Base-by-base conservation (phyloP, 345 rosid genomes). In the Salix dunnii region DNA sequence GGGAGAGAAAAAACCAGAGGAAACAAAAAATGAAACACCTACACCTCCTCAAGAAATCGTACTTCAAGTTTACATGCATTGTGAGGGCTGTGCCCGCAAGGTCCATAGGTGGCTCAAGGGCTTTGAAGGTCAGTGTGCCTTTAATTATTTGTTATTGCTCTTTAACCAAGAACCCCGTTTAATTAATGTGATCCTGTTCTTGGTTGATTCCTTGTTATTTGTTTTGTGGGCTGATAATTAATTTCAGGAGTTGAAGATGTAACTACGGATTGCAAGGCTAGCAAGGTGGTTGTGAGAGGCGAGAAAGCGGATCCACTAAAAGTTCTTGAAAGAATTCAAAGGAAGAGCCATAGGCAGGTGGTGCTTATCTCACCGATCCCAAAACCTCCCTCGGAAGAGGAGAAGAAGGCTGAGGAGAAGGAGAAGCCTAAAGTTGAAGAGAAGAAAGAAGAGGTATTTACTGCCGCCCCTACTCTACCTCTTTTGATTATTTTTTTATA, bases 81-180 rank as follows among this genome's bases (percentile, higher is more conserved):
- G 99, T 73, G 98, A 95, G 85, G 99, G 98, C 36, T 95, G 99
- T 72, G 98, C 99, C 46, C 91, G 93, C 33, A 95, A 93, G 82
- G 89, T 95, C 66, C 96, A 88, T 63, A 80, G 87, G 49, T 84
- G 94, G 66, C 94, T 95, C 58, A 90, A 79, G 74, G 93, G 96
- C 70, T 95, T 93, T 68, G 90, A 90, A 67, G 98, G 99, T 93
- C 62, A 46, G 43, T 80, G 43, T 80, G 38, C 11, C 7, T 51
- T 76, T 64, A 25, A 48, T 20, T 16, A 3, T 28, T 21, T 27
- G 11, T 25, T 74, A 31, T 3, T n/a, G 6, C 14, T 58, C 28
- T 46, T n/a, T 23, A 58, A 58, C 28, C 12, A 7, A 9, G 11
- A n/a, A n/a, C 62, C 14, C 63, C 63, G 10, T 23, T 58, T 58